Evolutionary conservation across 2,329 filamentous ascomycete genomes (phyloP).

Genomic region (Zarea fungicola): DNA sequence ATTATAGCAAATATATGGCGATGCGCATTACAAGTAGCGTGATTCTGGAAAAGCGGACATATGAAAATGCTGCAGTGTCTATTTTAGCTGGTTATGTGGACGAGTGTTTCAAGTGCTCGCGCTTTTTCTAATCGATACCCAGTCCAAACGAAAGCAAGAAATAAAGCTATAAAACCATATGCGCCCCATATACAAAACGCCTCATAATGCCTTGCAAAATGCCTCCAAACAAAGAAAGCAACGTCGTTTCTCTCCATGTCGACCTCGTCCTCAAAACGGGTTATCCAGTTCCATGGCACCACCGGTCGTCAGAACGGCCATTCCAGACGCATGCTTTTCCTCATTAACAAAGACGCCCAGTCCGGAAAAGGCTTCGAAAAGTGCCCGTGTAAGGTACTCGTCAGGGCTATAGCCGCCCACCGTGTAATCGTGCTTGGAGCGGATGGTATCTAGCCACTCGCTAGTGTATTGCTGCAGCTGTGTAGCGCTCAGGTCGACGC

Average conservation of each 20-base stretch:
- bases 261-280: conserved; percentile 29
- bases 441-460: conserved; percentile 63
- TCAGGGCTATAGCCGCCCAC: conserved; percentile 79
- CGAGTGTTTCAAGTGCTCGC: no score
- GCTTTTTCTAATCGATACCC: no score
- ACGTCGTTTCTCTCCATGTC: no score
- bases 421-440: conserved; percentile 58
- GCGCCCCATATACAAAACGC: not conserved
- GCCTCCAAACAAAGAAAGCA: not conserved
- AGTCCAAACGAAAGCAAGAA: no score
- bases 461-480: conserved; percentile 64
- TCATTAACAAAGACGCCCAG: conserved; percentile 83
- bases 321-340: conserved; percentile 49
- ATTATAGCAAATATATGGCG: no score
- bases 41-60: no score
- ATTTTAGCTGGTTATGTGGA: no score
- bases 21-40: no score
- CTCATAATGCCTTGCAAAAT: not conserved
- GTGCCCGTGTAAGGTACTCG: conserved; percentile 74
- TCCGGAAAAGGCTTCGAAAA: conserved; percentile 88
- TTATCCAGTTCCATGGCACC: conserved; percentile 47
- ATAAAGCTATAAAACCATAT: no score
- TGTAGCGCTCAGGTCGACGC: conserved; percentile 55
- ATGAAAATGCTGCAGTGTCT: no score
- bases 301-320: conserved; percentile 27